phyloP scores from a whole-genome alignment of 495 filamentous ascomycete genomes.

The Xylaria cubensis region DNA sequence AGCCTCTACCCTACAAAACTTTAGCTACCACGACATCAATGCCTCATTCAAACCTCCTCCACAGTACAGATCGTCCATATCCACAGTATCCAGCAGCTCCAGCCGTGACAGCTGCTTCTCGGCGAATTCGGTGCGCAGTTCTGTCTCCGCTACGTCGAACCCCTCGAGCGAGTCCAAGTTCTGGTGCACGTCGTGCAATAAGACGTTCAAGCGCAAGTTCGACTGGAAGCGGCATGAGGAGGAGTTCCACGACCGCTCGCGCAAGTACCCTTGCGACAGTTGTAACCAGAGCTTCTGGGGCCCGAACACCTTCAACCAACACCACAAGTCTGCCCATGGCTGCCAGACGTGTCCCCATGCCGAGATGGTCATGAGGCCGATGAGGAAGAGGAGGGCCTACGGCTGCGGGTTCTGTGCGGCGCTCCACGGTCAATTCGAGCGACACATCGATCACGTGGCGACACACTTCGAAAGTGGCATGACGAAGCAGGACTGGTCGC shows the following conservation, averaged over 20 bases:
- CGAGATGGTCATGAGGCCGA: slow-evolving; percentile 50
- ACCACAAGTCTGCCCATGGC: slow-evolving; percentile 58
- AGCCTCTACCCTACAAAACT: slow-evolving; percentile 35
- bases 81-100: slow-evolving; percentile 53
- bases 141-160: slow-evolving; percentile 45
- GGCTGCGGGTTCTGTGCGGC: slow-evolving; percentile 59
- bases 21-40: slow-evolving; percentile 40
- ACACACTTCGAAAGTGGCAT: slow-evolving; percentile 55
- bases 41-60: slow-evolving; percentile 31
- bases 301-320: slow-evolving; percentile 58
- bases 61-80: slow-evolving; percentile 47
- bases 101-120: slow-evolving; percentile 44
- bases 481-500: slow-evolving; percentile 56
- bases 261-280: slow-evolving; percentile 56
- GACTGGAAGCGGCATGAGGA: slow-evolving; percentile 62
- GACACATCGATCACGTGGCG: slow-evolving; percentile 59
- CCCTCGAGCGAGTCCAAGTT: slow-evolving; percentile 44
- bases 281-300: slow-evolving; percentile 60
- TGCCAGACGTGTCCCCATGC: slow-evolving; percentile 58
- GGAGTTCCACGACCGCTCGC: slow-evolving; percentile 59
- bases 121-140: slow-evolving; percentile 44
- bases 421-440: slow-evolving; percentile 52
- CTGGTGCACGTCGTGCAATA: slow-evolving; percentile 60
- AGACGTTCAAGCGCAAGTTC: slow-evolving; percentile 58
- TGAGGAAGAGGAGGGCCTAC: slow-evolving; percentile 42